Base-by-base conservation (phyloP, 108 stramenopile species). In the Pelagomonas calceolata region DNA sequence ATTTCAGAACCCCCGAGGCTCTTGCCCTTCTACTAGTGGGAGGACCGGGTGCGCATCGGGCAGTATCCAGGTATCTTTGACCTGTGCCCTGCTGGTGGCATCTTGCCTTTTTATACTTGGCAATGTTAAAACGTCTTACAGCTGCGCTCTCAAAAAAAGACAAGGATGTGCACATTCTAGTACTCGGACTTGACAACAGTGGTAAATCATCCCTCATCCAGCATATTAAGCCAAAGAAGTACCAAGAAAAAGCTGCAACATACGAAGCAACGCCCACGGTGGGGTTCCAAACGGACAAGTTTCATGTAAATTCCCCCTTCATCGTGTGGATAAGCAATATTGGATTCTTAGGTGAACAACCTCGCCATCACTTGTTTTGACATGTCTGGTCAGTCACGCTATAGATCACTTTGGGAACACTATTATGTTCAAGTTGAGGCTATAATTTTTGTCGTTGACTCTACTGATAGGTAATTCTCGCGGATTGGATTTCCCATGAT, bases 251-350 rank as follows among this genome's bases (percentile, higher is more conserved):
- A 12, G 39, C 5, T 43, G 9, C 5, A 43, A 43, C 39, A 43
- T 80, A 80, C 34, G 84, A 84, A 63, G 81, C 77, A 21, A 83
- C 84, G 16, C 84, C 84, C n/a, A 84, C 84, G 0, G 84, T 84
- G 7, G 84, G 84, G 4, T 82, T 82, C 63, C 64, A 78, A 63
- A 81, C 80, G 30, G 81, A 84, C 43, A 67, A 78, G 29, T 84
- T 84, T 66, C 21, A 3, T 1, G 51, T 12, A 43, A 43, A 43
- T 43, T 43, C 39, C 39, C 39, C 46, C 7, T 64, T 9, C n/a
- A 32, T 31, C 30, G 15, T 9, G 31, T 64, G 15, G 4, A 9
- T 64, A 60, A 60, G 51, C 51, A n/a, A n/a, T 60, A 60, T 18
- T 60, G 18, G 16, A 60, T 60, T 4, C 10, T 17, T 31, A 64